Conservation (phyloP, 257 asterid genomes). For the Cynanchum wilfordii region DNA sequence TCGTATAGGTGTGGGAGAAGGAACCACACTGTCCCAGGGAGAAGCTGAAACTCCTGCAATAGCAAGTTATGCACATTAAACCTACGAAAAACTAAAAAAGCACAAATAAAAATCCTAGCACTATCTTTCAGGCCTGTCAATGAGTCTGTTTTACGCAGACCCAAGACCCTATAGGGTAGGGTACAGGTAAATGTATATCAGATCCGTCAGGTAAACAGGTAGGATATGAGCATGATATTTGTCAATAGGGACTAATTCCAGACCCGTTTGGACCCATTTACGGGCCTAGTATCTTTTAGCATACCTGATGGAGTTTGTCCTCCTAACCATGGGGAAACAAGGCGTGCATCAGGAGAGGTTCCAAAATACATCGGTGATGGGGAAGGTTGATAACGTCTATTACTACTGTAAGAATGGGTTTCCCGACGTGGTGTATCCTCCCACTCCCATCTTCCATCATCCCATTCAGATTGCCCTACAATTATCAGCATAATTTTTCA, state of each 20-base stretch:
- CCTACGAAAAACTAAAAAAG: conserved; percentile 10
- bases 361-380: conserved; percentile 82
- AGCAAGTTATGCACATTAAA: background rate
- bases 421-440: conserved; percentile 77
- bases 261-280: no score
- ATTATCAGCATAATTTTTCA: background rate
- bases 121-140: no score
- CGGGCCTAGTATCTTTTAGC: background rate
- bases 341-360: conserved; percentile 93
- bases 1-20: conserved; percentile 90
- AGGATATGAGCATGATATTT: no score
- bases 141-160: no score
- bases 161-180: no score
- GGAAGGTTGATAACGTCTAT: conserved; percentile 54
- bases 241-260: no score
- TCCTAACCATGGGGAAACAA: conserved; percentile 92
- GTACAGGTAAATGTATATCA: no score
- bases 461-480: conserved; percentile 94
- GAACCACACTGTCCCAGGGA: conserved; percentile 90
- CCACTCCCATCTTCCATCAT: conserved; percentile 98
- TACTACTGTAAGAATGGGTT: conserved; percentile 45
- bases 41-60: conserved; percentile 37
- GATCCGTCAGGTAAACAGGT: no score
- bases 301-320: conserved; percentile 71
- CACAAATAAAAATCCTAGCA: conserved; percentile 10